Evolutionary conservation across 1,284 basidiomycete species (phyloP), one percentile per base, ranked within the genome.

Genomic region (Cutaneotrichosporon daszewskae): DNA sequence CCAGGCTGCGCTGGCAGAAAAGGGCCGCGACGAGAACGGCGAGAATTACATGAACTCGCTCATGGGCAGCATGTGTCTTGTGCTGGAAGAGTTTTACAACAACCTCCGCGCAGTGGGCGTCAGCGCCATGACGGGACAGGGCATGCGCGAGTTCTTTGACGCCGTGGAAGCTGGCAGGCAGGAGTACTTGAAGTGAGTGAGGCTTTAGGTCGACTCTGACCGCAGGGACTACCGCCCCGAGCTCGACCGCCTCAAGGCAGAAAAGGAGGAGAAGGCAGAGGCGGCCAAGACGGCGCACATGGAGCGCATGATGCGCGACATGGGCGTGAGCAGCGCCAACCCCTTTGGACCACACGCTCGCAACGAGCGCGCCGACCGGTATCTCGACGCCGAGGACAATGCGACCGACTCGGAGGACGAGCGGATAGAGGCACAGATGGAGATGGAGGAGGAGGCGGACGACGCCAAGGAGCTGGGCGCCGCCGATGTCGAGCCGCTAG

Each of bases 31-130:
- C 60, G 77, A 83, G 9, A 86, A 88, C 51, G 92, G 89, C 33
- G 91, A 94, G 60, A 94, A 87, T 33, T 99, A 97, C 71, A 95
- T 97, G 89, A 95, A 90, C 70, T 92, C 88, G 63, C 75, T 99
- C 52, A 98, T 98, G 94, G 91, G 95, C 59, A 91, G 87, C 65
- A 98, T 99, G 95, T 91, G 90, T 67, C 74, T 99, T 36, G 92
- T 99, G 7, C 73, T 99, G 44, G 95, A 99, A 65, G 95, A 98
- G 66, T 99, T 99, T 63, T 99, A 99, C 75, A 89, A 92, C 71
- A 87, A 95, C 59, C 74, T 99, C 35, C 87, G 87, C 75, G 81
- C 92, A 7, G 92, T 98, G 11, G 92, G 94, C 18, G 91, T 98
- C 9, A 94, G 89, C 12, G 94, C 94, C 32, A 79, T 90, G 76